phyloP scores from a whole-genome alignment of 257 asterid species.

The Misopates orontium region DNA sequence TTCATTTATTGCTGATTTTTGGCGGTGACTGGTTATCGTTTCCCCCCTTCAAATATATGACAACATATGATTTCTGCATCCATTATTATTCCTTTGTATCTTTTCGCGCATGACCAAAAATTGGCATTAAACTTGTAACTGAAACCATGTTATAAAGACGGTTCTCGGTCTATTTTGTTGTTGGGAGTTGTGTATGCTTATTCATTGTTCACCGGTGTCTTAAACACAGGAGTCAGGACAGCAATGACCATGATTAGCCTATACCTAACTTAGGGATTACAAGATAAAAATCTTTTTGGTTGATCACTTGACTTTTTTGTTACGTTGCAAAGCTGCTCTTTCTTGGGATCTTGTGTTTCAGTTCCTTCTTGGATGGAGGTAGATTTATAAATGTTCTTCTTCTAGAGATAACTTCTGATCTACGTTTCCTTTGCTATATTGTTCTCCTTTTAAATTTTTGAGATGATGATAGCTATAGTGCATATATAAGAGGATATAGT shows the following conservation, averaged over 20 bases:
- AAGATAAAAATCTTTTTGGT: background rate
- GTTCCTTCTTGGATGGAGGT: background rate
- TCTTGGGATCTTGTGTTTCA: constrained; percentile 6
- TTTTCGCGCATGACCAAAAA: constrained; percentile 9
- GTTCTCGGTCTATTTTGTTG: background rate
- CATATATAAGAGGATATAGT: too few species aligned
- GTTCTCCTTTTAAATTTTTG: too few species aligned
- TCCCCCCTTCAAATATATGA: constrained; percentile 5
- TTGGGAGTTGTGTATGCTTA: background rate
- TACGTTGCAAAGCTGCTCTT: constrained; percentile 16
- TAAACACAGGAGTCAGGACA: background rate
- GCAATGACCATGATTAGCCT: too few species aligned
- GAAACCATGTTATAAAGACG: background rate
- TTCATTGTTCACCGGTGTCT: constrained; percentile 2
- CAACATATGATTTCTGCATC: constrained; percentile 4
- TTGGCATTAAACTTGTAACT: constrained; percentile 18
- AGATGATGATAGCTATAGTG: too few species aligned
- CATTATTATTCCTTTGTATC: constrained; percentile 3
- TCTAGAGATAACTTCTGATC: too few species aligned
- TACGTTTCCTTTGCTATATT: too few species aligned
- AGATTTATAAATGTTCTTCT: background rate
- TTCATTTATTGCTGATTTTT: constrained; percentile 12
- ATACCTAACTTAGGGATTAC: too few species aligned
- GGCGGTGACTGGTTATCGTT: constrained; percentile 7
- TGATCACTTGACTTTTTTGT: background rate